Base-by-base conservation (phyloP, 2,329 filamentous ascomycete genomes). In the Annulohypoxylon truncatum region DNA sequence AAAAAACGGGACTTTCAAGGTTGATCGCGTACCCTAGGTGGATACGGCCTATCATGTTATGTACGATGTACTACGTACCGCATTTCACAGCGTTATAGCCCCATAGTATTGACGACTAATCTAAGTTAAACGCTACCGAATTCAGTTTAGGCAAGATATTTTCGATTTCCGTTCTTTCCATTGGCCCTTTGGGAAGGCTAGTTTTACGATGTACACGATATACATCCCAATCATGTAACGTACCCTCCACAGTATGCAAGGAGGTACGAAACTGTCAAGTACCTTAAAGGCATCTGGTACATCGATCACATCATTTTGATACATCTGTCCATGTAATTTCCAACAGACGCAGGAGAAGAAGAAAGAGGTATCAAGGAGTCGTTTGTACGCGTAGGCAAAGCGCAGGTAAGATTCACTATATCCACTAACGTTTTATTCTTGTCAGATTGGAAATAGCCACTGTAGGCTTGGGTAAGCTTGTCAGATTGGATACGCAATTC, bases 71-170 rank as follows among this genome's bases (percentile, higher is more conserved):
- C n/a, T n/a, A n/a, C n/a, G 33, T 38, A 38, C n/a, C 18, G 35
- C n/a, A 15, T 18, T 38, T 31, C 24, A 29, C 46, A 26, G 31
- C 35, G 53, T 31, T 46, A 29, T 48, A 48, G 47, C 54, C 60
- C 64, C 59, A 60, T 60, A 24, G 20, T 31, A 60, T 60, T 59
- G 42, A 38, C 15, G 31, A 38, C 52, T 38, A 59, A 65, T 61
- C 33, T 61, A 61, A 26, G 31, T 42, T 61, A 55, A 62, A 66
- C 44, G 44, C 46, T 68, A 62, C 66, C 50, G 8, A n/a, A 55
- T 68, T 55, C 44, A 56, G 66, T 40, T 62, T 67, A 67, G 60
- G 13, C 24, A 22, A 18, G 31, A 28, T 62, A 5, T 29, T 50
- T 57, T 26, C 38, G 9, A 24, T 26, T 35, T 46, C 46, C 28